Conservation (phyloP, 202 grass and related monocot genomes). For the Alloteropsis angusta region DNA sequence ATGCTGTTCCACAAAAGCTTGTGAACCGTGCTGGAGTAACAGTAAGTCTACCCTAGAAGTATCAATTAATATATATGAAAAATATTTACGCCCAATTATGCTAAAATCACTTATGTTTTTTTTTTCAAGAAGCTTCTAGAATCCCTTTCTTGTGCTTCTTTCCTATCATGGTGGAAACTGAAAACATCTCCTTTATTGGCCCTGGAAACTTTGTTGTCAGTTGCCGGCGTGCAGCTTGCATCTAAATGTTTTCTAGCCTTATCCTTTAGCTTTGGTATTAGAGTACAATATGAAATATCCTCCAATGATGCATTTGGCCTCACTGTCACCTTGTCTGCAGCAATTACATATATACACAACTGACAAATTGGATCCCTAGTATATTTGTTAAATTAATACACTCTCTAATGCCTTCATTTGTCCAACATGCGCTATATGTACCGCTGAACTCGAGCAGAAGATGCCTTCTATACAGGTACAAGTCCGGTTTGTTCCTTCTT, state of each 20-base stretch:
- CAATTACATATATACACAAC: conserved; percentile 4
- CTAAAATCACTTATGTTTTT: not conserved
- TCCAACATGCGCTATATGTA: conserved; percentile 26
- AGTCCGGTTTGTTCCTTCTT: conserved; percentile 13
- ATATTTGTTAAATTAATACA: conserved; percentile 10
- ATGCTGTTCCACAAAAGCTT: conserved; percentile 77
- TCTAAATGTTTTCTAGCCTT: conserved; percentile 4
- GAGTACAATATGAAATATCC: conserved; percentile 30
- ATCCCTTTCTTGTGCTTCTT: conserved; percentile 11
- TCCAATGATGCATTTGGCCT: conserved; percentile 14
- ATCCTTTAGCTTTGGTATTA: conserved; percentile 34
- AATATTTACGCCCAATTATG: not conserved
- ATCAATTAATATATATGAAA: not conserved
- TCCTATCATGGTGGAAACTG: conserved; percentile 18
- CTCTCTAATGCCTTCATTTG: conserved; percentile 37
- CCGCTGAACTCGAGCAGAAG: conserved; percentile 53
- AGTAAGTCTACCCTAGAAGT: conserved; percentile 57
- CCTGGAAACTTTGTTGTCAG: conserved; percentile 19
- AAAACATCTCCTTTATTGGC: conserved; percentile 11
- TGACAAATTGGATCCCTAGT: conserved; percentile 1
- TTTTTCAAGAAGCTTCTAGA: not conserved
- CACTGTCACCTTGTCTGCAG: conserved; percentile 24
- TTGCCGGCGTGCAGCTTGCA: conserved; percentile 32
- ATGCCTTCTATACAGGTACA: conserved; percentile 95
- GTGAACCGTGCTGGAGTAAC: conserved; percentile 75